These are phyloP conservation scores for Paraleonurus japonicus DNA, from an alignment of 257 asterid species.

Conservation along the genomic window DNA sequence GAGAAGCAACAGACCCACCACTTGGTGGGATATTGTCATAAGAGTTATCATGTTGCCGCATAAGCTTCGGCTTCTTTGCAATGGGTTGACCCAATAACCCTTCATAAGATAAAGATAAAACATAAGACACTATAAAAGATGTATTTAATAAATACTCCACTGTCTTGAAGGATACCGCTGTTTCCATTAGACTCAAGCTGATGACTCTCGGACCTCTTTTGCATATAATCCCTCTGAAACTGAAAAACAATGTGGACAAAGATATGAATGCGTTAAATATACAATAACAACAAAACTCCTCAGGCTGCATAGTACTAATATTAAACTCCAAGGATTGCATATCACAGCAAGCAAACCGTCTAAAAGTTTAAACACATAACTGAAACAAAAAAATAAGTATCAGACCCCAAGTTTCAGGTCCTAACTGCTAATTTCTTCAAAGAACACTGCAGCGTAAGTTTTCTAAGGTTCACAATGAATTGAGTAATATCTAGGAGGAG, in stretches of 20 bases:
- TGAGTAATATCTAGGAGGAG: background rate
- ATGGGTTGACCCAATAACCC: slow-evolving; percentile 77
- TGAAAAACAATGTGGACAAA: slow-evolving; percentile 27
- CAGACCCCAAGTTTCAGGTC: slow-evolving; percentile 9
- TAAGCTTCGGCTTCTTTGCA: slow-evolving; percentile 73
- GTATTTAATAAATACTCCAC: slow-evolving; percentile 18
- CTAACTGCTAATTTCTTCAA: background rate
- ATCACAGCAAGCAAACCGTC: slow-evolving; percentile 2
- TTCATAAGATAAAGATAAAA: slow-evolving; percentile 36
- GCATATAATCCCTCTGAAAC: slow-evolving; percentile 64
- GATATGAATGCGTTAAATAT: background rate
- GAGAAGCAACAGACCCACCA: slow-evolving; percentile 76
- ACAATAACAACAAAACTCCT: slow-evolving; percentile 3
- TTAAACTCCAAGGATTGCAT: background rate
- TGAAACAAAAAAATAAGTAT: background rate
- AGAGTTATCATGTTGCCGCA: slow-evolving; percentile 68
- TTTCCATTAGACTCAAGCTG: slow-evolving; percentile 71
- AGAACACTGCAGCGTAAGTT: background rate
- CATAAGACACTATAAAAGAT: slow-evolving; percentile 21
- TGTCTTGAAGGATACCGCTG: slow-evolving; percentile 43
- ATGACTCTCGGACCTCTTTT: slow-evolving; percentile 64
- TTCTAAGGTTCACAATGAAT: background rate
- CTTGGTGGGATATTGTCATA: slow-evolving; percentile 59
- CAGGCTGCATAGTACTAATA: slow-evolving; percentile 14
- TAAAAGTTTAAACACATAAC: slow-evolving; percentile 2